Evolutionary conservation across 2,329 filamentous ascomycete species (phyloP).

Genomic region (Blumeria hordei): DNA sequence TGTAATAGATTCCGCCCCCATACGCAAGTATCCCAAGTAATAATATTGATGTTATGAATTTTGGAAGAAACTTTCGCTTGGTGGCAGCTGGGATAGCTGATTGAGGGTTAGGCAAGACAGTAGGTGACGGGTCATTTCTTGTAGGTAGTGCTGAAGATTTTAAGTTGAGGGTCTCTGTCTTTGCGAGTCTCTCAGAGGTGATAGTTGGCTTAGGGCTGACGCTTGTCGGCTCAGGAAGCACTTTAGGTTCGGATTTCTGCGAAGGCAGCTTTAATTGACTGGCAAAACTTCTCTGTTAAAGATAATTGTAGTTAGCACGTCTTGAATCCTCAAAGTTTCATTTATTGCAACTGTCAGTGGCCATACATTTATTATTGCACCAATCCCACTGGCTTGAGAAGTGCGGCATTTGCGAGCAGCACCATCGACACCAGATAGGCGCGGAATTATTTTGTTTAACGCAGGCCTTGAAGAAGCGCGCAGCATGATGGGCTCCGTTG

Average conservation of each 20-base stretch:
- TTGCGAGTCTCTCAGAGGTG: slow-evolving; percentile 4
- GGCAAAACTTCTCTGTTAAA: slow-evolving; percentile 30
- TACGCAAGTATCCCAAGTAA: slow-evolving; percentile 59
- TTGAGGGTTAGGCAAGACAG: slow-evolving; percentile 20
- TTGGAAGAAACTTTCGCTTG: slow-evolving; percentile 46
- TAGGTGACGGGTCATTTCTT: slow-evolving; percentile 22
- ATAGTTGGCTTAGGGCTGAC: slow-evolving; percentile 17
- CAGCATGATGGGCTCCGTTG: slow-evolving; percentile 31
- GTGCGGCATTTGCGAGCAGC: slow-evolving; percentile 34
- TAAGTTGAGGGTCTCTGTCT: slow-evolving; percentile 1
- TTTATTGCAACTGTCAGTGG: slow-evolving; percentile 3
- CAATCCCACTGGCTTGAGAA: slow-evolving; percentile 18
- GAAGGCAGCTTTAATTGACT: slow-evolving; percentile 26
- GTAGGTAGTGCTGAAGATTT: slow-evolving; percentile 12
- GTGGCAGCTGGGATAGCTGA: slow-evolving; percentile 20
- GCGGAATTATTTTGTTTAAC: slow-evolving; percentile 32
- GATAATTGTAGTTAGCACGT: slow-evolving; percentile 7
- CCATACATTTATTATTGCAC: slow-evolving; percentile 16
- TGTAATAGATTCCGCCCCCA: slow-evolving; percentile 74
- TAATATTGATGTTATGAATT: slow-evolving; percentile 51
- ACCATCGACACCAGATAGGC: slow-evolving; percentile 25
- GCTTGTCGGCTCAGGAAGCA: slow-evolving; percentile 23
- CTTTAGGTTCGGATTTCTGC: slow-evolving; percentile 23
- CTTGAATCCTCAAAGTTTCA: slow-evolving; percentile 3
- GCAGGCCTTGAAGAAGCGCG: slow-evolving; percentile 40